phyloP scores from a whole-genome alignment of 345 rosid species.

The Lagerstroemia speciosa region DNA sequence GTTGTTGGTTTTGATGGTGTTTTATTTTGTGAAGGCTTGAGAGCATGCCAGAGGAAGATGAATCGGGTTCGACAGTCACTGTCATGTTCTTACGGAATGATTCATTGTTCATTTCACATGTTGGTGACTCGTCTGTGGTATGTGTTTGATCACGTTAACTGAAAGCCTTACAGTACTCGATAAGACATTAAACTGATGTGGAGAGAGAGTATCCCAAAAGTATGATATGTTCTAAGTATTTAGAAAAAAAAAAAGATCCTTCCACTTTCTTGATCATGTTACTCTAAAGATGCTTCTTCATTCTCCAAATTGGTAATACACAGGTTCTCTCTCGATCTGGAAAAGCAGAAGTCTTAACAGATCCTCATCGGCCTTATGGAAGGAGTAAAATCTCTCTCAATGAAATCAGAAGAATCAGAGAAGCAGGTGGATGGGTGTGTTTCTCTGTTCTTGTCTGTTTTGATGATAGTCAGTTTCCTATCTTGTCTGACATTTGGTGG shows the following conservation, averaged over 20 bases:
- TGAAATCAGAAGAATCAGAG: slow-evolving; percentile 83
- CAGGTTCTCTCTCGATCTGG: slow-evolving; percentile 84
- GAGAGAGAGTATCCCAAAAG: background rate
- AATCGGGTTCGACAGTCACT: slow-evolving; percentile 92
- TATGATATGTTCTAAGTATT: background rate
- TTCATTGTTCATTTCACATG: slow-evolving; percentile 55
- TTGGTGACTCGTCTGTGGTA: slow-evolving; percentile 86
- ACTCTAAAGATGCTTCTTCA: background rate
- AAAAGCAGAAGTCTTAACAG: slow-evolving; percentile 54
- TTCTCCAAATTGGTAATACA: slow-evolving; percentile 18
- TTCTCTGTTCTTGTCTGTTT: slow-evolving; percentile 24
- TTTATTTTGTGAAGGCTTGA: slow-evolving; percentile 64
- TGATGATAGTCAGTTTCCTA: background rate
- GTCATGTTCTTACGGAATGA: slow-evolving; percentile 52
- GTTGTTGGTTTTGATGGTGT: slow-evolving; percentile 21
- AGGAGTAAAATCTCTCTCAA: slow-evolving; percentile 51
- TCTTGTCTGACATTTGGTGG: background rate
- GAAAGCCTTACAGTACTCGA: background rate
- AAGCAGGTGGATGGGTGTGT: slow-evolving; percentile 99
- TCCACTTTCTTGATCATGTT: background rate
- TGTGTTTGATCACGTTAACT: slow-evolving; percentile 2
- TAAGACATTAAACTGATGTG: no score
- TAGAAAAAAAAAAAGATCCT: background rate
- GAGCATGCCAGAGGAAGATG: slow-evolving; percentile 37
- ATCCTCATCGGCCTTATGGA: slow-evolving; percentile 88